These are phyloP conservation scores for Pelagophyceae sp. DNA, from an alignment of 352 stramenopile genomes.

Conservation along the genomic window DNA sequence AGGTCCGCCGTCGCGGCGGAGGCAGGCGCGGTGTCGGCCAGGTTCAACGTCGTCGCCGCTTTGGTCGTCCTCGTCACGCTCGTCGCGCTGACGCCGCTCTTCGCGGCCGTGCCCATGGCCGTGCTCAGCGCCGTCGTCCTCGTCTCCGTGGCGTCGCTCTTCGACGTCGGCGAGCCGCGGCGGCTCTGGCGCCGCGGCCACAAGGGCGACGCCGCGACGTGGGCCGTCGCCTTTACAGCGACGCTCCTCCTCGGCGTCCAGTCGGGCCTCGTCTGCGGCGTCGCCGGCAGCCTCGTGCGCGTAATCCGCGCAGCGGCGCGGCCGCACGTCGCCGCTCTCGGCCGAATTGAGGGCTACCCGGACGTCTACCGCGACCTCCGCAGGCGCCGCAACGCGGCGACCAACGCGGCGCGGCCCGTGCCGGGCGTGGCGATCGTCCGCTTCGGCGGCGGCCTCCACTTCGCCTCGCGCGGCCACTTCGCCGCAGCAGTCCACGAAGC, in stretches of 20 bases:
- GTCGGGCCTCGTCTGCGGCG: slow-evolving; percentile 23
- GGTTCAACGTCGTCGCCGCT: slow-evolving; percentile 61
- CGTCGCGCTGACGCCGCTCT: slow-evolving; percentile 52
- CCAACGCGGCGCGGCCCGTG: neutral
- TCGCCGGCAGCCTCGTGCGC: slow-evolving; percentile 19
- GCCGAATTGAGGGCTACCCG: slow-evolving; percentile 11
- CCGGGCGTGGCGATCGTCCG: slow-evolving; percentile 24
- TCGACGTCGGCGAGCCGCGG: slow-evolving; percentile 57
- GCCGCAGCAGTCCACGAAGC: neutral
- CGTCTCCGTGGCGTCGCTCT: slow-evolving; percentile 47
- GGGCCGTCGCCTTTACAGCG: slow-evolving; percentile 22
- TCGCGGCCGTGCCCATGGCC: slow-evolving; percentile 59
- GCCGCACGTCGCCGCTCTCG: slow-evolving; percentile 29
- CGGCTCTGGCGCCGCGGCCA: slow-evolving; percentile 39
- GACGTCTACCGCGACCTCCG: slow-evolving; percentile 25
- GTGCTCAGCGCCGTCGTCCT: slow-evolving; percentile 59
- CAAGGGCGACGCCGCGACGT: slow-evolving; percentile 23
- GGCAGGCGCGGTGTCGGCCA: slow-evolving; percentile 51
- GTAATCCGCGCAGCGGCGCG: slow-evolving; percentile 21
- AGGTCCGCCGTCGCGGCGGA: slow-evolving; percentile 63
- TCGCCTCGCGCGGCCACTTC: slow-evolving; percentile 29
- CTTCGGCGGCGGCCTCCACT: slow-evolving; percentile 27
- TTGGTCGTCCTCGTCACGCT: slow-evolving; percentile 58
- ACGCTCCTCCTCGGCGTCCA: slow-evolving; percentile 30
- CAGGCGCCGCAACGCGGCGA: slow-evolving; percentile 15